Evolutionary conservation across 2,329 filamentous ascomycete genomes (phyloP).

Genomic region (Colletotrichum graminicola): DNA sequence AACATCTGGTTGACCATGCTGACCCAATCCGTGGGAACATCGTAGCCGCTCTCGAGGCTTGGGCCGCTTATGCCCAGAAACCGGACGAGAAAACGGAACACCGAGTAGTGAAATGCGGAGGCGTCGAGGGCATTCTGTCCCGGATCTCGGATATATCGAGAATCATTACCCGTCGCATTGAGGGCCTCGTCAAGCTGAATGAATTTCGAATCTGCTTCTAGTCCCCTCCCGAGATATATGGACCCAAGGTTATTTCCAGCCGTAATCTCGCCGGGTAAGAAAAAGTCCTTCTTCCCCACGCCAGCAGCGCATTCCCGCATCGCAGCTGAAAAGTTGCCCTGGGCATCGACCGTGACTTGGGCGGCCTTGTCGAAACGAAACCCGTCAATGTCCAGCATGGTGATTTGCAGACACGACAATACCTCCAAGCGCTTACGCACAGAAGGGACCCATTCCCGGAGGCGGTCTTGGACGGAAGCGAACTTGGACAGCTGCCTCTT

Average conservation of each 20-base stretch:
- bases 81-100: neutral
- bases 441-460: constrained; percentile 72
- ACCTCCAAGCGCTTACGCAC: constrained; percentile 68
- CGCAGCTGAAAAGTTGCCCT: constrained; percentile 65
- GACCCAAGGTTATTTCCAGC: neutral
- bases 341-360: constrained; percentile 72
- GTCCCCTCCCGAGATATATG: neutral
- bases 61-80: neutral
- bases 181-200: neutral
- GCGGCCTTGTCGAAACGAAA: constrained; percentile 76
- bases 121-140: neutral
- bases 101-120: neutral
- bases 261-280: neutral
- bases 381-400: constrained; percentile 72
- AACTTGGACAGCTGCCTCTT: constrained; percentile 74
- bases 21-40: neutral
- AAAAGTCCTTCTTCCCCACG: neutral
- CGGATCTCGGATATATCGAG: neutral
- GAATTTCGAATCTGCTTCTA: neutral
- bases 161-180: neutral
- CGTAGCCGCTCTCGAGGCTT: neutral
- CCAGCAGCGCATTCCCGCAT: neutral
- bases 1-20: neutral
- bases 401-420: constrained; percentile 73
- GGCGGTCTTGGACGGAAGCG: constrained; percentile 74